These are phyloP conservation scores for Emmonsia crescens DNA, from an alignment of 2,329 filamentous ascomycete genomes.

Conservation along the genomic window DNA sequence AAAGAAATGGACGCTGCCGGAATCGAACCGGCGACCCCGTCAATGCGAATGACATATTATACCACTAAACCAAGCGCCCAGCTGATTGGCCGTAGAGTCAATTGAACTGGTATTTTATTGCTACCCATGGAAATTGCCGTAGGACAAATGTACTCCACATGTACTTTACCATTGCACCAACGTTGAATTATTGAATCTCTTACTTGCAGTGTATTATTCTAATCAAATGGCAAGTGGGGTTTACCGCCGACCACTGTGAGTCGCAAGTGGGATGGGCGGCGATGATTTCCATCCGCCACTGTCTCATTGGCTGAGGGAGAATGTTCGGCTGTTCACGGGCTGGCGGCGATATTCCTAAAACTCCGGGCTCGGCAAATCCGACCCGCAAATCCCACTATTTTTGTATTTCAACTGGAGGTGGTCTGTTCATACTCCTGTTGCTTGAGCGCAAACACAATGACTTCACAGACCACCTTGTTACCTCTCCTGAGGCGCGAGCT, in stretches of 20 bases:
- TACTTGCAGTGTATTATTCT: background rate
- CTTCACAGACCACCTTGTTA: constrained; percentile 20
- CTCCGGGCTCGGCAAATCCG: background rate
- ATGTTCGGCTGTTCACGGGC: constrained; percentile 10
- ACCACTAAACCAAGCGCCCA: constrained; percentile 2
- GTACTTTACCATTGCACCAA: background rate
- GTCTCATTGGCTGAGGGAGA: constrained; percentile 5
- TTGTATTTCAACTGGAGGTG: background rate
- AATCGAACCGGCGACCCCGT: constrained; percentile 2
- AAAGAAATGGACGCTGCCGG: background rate
- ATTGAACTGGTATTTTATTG: background rate
- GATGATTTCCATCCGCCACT: constrained; percentile 2
- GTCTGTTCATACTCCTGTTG: background rate
- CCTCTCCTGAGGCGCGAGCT: constrained; percentile 32
- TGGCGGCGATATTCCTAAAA: background rate
- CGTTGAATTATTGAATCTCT: background rate
- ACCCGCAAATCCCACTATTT: background rate
- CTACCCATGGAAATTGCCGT: background rate
- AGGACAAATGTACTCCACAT: background rate
- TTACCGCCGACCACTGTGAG: background rate
- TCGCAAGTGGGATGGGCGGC: background rate
- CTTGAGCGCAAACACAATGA: constrained; percentile 21
- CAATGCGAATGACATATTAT: constrained; percentile 1
- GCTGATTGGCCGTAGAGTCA: background rate
- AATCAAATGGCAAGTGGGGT: background rate